Evolutionary conservation across 257 asterid genomes (phyloP).

Genomic region (Capsicum rhomboideum): DNA sequence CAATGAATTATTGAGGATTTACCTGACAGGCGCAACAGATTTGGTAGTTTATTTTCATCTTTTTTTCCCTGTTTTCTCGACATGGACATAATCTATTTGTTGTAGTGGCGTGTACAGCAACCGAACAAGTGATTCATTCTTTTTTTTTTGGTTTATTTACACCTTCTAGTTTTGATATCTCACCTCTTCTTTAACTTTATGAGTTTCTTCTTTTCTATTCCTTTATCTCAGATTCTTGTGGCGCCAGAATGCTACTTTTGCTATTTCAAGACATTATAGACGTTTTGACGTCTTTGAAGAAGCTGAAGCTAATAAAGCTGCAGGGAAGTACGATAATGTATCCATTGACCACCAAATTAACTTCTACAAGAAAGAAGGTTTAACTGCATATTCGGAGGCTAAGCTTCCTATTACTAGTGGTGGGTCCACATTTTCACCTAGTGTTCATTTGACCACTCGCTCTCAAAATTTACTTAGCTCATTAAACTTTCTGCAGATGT

Average conservation of each 20-base stretch:
- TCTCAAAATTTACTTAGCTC: slow-evolving; percentile 1
- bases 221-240: slow-evolving; percentile 65
- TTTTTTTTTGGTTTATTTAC: not conserved
- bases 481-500: slow-evolving; percentile 65
- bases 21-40: not conserved
- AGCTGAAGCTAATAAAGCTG: slow-evolving; percentile 96
- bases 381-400: slow-evolving; percentile 67
- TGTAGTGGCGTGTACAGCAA: not conserved
- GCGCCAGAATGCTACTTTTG: slow-evolving; percentile 85
- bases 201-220: not conserved
- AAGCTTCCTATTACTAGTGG: slow-evolving; percentile 98
- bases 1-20: not conserved
- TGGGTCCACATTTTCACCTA: slow-evolving; percentile 13
- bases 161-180: not conserved
- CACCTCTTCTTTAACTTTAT: not conserved
- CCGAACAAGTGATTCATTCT: not conserved
- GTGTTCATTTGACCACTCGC: not conserved
- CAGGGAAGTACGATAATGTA: slow-evolving; percentile 64
- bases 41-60: not conserved
- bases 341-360: slow-evolving; percentile 79
- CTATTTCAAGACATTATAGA: slow-evolving; percentile 83
- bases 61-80: not conserved
- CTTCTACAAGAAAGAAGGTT: slow-evolving; percentile 76
- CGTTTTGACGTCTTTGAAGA: slow-evolving; percentile 93
- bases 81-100: not conserved